phyloP scores from a whole-genome alignment of 2,329 filamentous ascomycete genomes.

The Sclerotinia nivalis region DNA sequence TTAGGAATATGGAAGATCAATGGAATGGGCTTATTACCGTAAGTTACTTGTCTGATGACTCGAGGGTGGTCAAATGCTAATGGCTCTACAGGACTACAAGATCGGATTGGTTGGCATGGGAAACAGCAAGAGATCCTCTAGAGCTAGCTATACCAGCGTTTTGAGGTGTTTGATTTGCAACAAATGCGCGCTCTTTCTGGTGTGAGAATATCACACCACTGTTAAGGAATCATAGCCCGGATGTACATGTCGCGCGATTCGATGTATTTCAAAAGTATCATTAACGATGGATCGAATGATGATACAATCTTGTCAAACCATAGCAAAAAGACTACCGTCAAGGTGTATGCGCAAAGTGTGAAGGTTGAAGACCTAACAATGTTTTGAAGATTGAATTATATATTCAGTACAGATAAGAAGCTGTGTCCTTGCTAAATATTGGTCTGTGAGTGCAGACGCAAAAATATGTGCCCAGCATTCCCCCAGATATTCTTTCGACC shows the following conservation, averaged over 20 bases:
- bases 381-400: neutral
- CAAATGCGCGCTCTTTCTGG: neutral
- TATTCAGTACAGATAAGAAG: neutral
- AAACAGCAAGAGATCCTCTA: constrained; percentile 47
- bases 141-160: constrained; percentile 42
- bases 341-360: neutral
- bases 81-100: constrained; percentile 71
- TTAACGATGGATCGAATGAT: neutral
- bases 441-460: constrained; percentile 9
- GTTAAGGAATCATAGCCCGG: neutral
- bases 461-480: too few species aligned
- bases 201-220: constrained; percentile 12
- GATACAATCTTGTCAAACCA: neutral
- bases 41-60: constrained; percentile 45
- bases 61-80: constrained; percentile 38
- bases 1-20: constrained; percentile 97
- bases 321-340: neutral
- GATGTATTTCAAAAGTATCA: neutral
- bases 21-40: constrained; percentile 92
- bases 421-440: neutral
- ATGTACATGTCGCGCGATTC: neutral
- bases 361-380: neutral
- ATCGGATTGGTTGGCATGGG: constrained; percentile 98
- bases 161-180: constrained; percentile 27
- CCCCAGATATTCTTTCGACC: neutral